Percentiles rank a stretch among this genome's conserved stretches.
These are phyloP conservation scores for Dissophora globulifera DNA, from an alignment of 192 early-diverging fungal species.

Conservation along the genomic window DNA sequence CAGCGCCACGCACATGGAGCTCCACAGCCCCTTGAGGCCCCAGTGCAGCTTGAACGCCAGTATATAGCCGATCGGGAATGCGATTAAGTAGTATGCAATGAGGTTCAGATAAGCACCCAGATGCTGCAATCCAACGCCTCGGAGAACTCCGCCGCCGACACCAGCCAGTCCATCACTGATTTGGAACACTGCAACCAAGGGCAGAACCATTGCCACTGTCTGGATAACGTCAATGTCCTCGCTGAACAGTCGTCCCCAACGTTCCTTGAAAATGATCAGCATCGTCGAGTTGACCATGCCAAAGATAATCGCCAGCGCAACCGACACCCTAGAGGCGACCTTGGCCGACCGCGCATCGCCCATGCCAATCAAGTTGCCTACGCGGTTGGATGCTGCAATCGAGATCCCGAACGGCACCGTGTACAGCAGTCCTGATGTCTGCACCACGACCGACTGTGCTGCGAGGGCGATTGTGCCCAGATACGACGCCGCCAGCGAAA, in stretches of 20 bases:
- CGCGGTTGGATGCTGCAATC: constrained; percentile 83
- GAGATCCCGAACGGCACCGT: constrained; percentile 83
- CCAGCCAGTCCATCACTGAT: constrained; percentile 71
- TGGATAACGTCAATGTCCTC: constrained; percentile 73
- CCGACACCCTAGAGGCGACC: constrained; percentile 59
- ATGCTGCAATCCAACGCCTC: constrained; percentile 83
- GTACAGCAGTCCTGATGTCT: constrained; percentile 75
- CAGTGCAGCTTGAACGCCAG: constrained; percentile 65
- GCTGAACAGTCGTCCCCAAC: constrained; percentile 76
- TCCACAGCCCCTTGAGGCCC: constrained; percentile 74
- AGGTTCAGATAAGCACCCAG: constrained; percentile 69
- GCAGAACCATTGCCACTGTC: constrained; percentile 79
- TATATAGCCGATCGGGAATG: constrained; percentile 69
- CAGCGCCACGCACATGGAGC: constrained; percentile 63
- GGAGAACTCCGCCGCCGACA: constrained; percentile 74
- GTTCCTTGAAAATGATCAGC: constrained; percentile 61
- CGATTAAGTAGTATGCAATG: constrained; percentile 74
- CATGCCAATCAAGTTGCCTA: constrained; percentile 81
- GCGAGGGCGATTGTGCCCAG: constrained; percentile 82
- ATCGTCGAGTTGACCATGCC: constrained; percentile 60
- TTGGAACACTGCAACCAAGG: constrained; percentile 84
- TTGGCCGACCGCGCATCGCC: constrained; percentile 59
- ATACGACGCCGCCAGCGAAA: constrained; percentile 79
- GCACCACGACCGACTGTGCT: constrained; percentile 84
- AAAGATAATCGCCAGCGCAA: constrained; percentile 65